These are phyloP conservation scores for Ananas comosus DNA, from an alignment of 176 grass and related monocot species.

Conservation along the genomic window DNA sequence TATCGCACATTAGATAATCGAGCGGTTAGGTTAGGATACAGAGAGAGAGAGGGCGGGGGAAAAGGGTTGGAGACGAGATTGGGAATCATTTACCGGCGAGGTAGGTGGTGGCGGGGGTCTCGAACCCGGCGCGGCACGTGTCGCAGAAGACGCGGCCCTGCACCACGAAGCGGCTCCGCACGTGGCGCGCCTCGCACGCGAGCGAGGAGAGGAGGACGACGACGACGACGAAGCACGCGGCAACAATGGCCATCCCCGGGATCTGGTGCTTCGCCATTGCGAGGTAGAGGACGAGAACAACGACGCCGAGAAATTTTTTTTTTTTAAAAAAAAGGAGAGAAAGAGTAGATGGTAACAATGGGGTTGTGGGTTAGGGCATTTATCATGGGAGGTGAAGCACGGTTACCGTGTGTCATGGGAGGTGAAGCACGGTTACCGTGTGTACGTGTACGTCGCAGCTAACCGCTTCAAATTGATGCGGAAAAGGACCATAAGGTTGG, in stretches of 20 bases:
- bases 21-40: not conserved
- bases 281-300: too few relatives aligned
- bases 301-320: too few relatives aligned
- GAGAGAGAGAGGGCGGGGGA: not conserved
- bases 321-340: too few relatives aligned
- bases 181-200: conserved; percentile 20
- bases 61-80: not conserved
- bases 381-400: not conserved
- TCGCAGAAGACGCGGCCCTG: conserved; percentile 87
- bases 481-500: too few relatives aligned
- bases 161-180: conserved; percentile 47
- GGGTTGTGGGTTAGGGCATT: not conserved
- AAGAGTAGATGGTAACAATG: not conserved
- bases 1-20: too few relatives aligned
- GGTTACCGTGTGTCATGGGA: not conserved
- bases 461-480: too few relatives aligned
- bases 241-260: not conserved
- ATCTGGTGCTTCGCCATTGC: conserved; percentile 12
- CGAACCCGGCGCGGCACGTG: conserved; percentile 74
- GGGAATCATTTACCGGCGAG: conserved; percentile 36
- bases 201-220: conserved; percentile 11
- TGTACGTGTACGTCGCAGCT: not conserved
- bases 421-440: not conserved
- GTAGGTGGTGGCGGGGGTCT: conserved; percentile 84
- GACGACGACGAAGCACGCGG: conserved; percentile 4